phyloP scores from a whole-genome alignment of 495 filamentous ascomycete genomes.

The Tuber magnatum region DNA sequence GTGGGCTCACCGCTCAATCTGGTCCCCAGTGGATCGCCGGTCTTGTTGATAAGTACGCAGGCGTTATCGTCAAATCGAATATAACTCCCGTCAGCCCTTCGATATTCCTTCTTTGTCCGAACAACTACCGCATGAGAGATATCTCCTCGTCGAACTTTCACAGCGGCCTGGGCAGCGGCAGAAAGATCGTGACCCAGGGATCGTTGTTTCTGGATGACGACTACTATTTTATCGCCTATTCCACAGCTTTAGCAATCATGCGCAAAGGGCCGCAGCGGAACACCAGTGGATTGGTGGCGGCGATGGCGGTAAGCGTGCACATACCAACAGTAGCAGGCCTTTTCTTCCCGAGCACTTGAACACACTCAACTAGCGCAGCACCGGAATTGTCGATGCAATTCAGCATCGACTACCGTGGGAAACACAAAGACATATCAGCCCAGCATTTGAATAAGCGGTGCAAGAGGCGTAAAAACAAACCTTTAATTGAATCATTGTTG shows the following conservation, averaged over 20 bases:
- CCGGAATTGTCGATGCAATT: constrained; percentile 99
- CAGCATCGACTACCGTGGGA: constrained; percentile 67
- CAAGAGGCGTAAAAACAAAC: constrained; percentile 23
- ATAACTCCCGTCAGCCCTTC: constrained; percentile 76
- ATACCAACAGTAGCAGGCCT: constrained; percentile 81
- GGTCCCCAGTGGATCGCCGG: constrained; percentile 88
- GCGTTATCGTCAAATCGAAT: constrained; percentile 97
- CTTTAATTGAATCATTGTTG: constrained; percentile 4
- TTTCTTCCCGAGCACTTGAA: constrained; percentile 85
- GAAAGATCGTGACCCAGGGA: constrained; percentile 61
- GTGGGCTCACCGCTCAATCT: constrained; percentile 65
- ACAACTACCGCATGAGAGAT: constrained; percentile 95
- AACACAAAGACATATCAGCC: background rate
- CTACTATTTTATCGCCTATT: constrained; percentile 89
- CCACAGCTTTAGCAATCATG: constrained; percentile 1
- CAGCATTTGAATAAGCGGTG: background rate
- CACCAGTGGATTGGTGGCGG: background rate
- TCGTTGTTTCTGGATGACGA: constrained; percentile 94
- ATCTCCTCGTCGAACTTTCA: constrained; percentile 93
- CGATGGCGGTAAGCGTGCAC: constrained; percentile 27
- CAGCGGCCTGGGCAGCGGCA: constrained; percentile 55
- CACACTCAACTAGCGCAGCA: constrained; percentile 94
- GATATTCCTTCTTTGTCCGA: constrained; percentile 76
- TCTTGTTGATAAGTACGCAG: constrained; percentile 94
- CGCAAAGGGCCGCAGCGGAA: background rate